Base-by-base conservation (phyloP, 345 rosid genomes). In the Brassica rapa region DNA sequence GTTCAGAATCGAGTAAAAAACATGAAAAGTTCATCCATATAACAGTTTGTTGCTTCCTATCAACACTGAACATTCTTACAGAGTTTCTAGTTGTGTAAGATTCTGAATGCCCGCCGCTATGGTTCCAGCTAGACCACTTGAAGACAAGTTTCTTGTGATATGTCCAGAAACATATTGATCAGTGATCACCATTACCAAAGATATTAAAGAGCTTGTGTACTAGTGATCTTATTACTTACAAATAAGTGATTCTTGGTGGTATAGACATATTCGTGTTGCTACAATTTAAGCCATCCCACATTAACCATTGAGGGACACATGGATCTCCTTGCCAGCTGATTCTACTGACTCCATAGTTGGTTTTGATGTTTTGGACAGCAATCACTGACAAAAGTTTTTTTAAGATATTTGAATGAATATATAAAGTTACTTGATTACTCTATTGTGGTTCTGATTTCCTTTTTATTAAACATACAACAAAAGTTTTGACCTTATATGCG, bases 101-200 rank as follows among this genome's bases (percentile, higher is more conserved):
- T 27, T 73, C 6, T 73, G 68, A 49, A 86, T 63, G 63, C 55
- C 62, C 64, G 32, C 4, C 16, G 87, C 10, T 53, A 86, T 79
- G 14, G 14, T 56, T 51, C 84, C 82, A 3, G 53, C 67, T 71
- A 86, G 65, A 68, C 82, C 82, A 76, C 82, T 79, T 4, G 86
- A 85, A 6, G 86, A 72, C 77, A 83, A 77, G 74, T 59, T 80
- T 76, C 85, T 77, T 5, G 14, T 2, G 49, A 41, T 6, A 61
- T 37, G 3, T 53, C n/a, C n/a, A 53, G 32, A 74, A 14, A 1
- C 21, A 29, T 5, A 49, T 63, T n/a, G 23, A 10, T 23, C 3
- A 30, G 9, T 62, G 23, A 73, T 65, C 59, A 43, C 11, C 10
- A 10, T 8, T 4, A 37, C 8, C 7, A 37, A 37, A 37, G 43